Percentiles rank a stretch among this genome's conserved stretches.
Evolutionary conservation across 345 rosid genomes (phyloP).

Genomic region (Hevea brasiliensis): DNA sequence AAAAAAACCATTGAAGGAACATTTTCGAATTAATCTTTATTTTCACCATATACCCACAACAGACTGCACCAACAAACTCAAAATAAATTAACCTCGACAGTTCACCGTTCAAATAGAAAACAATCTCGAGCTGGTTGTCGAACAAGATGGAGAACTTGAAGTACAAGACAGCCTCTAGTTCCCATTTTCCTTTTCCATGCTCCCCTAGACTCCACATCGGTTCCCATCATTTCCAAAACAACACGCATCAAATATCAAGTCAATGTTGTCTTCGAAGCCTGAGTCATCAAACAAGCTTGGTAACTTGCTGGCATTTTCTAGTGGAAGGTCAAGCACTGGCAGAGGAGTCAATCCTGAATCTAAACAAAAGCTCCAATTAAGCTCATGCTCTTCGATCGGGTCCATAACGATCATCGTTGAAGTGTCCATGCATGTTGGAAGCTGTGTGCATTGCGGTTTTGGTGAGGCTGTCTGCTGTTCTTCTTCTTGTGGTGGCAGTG

Average conservation of each 20-base stretch:
- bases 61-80: too few species aligned
- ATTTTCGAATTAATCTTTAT: too few species aligned
- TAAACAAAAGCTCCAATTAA: conserved; percentile 62
- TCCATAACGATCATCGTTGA: conserved; percentile 33
- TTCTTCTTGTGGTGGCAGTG: not conserved
- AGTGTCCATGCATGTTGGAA: conserved; percentile 38
- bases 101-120: conserved; percentile 35
- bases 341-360: conserved; percentile 43
- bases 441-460: conserved; percentile 21
- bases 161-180: conserved; percentile 35
- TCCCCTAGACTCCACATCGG: conserved; percentile 23
- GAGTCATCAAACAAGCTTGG: conserved; percentile 45
- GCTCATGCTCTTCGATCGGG: conserved; percentile 37
- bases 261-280: conserved; percentile 81
- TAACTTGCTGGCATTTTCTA: conserved; percentile 41
- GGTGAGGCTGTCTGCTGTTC: conserved; percentile 11
- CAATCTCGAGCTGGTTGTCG: conserved; percentile 47
- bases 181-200: conserved; percentile 19
- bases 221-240: conserved; percentile 22
- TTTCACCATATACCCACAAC: too few species aligned
- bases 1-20: too few species aligned
- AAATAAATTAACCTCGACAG: too few species aligned
- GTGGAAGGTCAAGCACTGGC: conserved; percentile 40
- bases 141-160: conserved; percentile 38
- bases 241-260: conserved; percentile 54